These are phyloP conservation scores for Leptomonas pyrrhocoris DNA, from an alignment of 208 protist species.

Conservation along the genomic window DNA sequence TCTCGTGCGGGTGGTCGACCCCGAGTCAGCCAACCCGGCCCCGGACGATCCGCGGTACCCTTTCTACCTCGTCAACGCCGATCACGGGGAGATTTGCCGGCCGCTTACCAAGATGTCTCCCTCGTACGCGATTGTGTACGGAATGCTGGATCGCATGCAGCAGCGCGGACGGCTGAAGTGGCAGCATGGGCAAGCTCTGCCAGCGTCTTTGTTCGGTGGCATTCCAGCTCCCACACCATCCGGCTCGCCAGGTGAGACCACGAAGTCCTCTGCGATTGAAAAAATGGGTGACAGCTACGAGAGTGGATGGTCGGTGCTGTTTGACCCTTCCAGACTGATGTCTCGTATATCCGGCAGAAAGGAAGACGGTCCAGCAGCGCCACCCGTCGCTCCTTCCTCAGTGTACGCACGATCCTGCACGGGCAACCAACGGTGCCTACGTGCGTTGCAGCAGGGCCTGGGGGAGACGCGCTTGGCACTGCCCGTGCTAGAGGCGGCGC, in stretches of 20 bases:
- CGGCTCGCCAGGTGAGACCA: neutral
- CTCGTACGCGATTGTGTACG: constrained; percentile 63
- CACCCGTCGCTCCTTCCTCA: neutral
- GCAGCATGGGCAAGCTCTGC: neutral
- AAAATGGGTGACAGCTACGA: constrained; percentile 20
- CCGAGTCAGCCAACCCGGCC: constrained; percentile 62
- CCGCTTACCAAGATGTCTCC: constrained; percentile 59
- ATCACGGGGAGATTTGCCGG: constrained; percentile 57
- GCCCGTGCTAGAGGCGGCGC: constrained; percentile 31
- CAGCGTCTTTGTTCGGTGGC: neutral
- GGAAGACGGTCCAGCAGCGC: neutral
- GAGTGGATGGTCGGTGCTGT: constrained; percentile 24
- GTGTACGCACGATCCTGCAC: neutral
- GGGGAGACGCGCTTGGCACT: constrained; percentile 25
- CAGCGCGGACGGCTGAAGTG: constrained; percentile 38
- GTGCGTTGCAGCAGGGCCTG: constrained; percentile 11
- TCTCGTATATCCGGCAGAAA: neutral
- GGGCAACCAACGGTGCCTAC: neutral
- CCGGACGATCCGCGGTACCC: constrained; percentile 58
- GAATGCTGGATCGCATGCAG: constrained; percentile 58
- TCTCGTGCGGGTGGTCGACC: constrained; percentile 59
- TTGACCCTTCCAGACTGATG: constrained; percentile 1
- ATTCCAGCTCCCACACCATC: neutral
- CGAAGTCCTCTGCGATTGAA: neutral
- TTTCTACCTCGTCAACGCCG: constrained; percentile 59